Percentiles rank a stretch among this genome's conserved stretches.
These are phyloP conservation scores for Claviceps capensis DNA, from an alignment of 2,329 filamentous ascomycete genomes.

Conservation along the genomic window DNA sequence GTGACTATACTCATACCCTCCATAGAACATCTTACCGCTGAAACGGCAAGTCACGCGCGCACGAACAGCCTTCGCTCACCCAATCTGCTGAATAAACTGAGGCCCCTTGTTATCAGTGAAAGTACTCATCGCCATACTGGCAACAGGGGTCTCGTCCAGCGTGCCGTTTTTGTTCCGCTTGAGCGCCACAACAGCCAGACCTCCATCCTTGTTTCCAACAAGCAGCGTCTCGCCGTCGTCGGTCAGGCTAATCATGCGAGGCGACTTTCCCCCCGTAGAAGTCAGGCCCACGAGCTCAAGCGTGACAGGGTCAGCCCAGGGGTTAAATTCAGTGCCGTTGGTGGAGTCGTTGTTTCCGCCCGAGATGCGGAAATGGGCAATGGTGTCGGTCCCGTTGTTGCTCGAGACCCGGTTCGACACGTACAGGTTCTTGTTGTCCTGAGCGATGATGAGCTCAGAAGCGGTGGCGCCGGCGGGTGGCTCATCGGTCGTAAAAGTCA, in stretches of 20 bases:
- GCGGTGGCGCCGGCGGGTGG: slow-evolving; percentile 25
- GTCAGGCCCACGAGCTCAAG: slow-evolving; percentile 22
- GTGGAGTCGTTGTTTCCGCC: background rate
- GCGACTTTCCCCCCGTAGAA: slow-evolving; percentile 22
- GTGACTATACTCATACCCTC: too few species aligned
- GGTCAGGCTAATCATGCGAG: slow-evolving; percentile 33
- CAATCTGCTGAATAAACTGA: slow-evolving; percentile 19
- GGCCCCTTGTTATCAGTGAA: slow-evolving; percentile 14
- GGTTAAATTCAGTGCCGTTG: background rate
- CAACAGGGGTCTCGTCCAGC: slow-evolving; percentile 15
- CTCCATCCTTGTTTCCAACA: slow-evolving; percentile 18
- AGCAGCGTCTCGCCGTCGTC: slow-evolving; percentile 26
- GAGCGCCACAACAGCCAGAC: slow-evolving; percentile 18
- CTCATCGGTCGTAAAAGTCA: slow-evolving; percentile 25
- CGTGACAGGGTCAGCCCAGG: slow-evolving; percentile 6
- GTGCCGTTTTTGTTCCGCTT: slow-evolving; percentile 12
- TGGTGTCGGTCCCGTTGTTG: slow-evolving; percentile 24
- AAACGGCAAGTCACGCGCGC: too few species aligned
- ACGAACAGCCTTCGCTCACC: background rate
- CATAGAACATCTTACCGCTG: too few species aligned
- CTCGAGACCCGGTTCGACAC: slow-evolving; percentile 37
- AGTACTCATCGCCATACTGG: slow-evolving; percentile 11
- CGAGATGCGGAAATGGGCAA: slow-evolving; percentile 30
- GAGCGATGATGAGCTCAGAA: slow-evolving; percentile 29
- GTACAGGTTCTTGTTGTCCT: slow-evolving; percentile 31